Evolutionary conservation across 1,284 basidiomycete species (phyloP).

Genomic region (Exobasidium cylindrosporum): DNA sequence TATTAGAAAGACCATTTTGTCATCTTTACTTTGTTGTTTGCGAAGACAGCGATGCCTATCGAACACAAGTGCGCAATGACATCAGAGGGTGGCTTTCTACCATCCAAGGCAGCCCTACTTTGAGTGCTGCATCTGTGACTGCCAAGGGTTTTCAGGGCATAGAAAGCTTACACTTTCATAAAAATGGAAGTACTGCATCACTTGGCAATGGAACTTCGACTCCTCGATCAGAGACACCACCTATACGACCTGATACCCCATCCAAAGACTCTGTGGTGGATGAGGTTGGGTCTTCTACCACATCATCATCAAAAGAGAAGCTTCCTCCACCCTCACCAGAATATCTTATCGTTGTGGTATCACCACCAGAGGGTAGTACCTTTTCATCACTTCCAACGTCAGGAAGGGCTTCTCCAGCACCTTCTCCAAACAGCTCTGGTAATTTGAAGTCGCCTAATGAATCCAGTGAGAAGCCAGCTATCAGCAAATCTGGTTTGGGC

Average conservation of each 20-base stretch:
- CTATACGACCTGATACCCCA: conserved; percentile 9
- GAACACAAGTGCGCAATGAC: conserved; percentile 47
- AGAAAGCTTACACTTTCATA: background rate
- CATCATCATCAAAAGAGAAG: background rate
- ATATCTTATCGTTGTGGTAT: conserved; percentile 51
- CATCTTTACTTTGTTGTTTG: conserved; percentile 51
- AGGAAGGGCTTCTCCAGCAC: conserved; percentile 45
- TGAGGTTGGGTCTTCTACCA: background rate
- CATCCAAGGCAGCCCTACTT: conserved; percentile 22
- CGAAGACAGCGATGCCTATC: conserved; percentile 51
- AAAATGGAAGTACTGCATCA: background rate
- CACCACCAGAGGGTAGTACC: conserved; percentile 31
- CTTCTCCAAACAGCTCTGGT: conserved; percentile 62
- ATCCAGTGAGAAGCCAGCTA: conserved; percentile 60
- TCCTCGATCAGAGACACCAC: background rate
- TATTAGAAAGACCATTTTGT: conserved; percentile 42
- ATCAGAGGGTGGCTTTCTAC: conserved; percentile 49
- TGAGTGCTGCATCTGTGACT: conserved; percentile 13
- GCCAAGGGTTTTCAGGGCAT: background rate
- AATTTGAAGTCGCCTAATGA: background rate
- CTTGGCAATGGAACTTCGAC: background rate
- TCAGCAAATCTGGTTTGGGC: conserved; percentile 32
- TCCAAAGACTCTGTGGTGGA: background rate
- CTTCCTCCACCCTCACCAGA: conserved; percentile 22
- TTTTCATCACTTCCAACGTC: background rate